Percentiles rank a stretch among this genome's conserved stretches.
phyloP scores from a whole-genome alignment of 2,329 filamentous ascomycete genomes.

The Chalara sp. region DNA sequence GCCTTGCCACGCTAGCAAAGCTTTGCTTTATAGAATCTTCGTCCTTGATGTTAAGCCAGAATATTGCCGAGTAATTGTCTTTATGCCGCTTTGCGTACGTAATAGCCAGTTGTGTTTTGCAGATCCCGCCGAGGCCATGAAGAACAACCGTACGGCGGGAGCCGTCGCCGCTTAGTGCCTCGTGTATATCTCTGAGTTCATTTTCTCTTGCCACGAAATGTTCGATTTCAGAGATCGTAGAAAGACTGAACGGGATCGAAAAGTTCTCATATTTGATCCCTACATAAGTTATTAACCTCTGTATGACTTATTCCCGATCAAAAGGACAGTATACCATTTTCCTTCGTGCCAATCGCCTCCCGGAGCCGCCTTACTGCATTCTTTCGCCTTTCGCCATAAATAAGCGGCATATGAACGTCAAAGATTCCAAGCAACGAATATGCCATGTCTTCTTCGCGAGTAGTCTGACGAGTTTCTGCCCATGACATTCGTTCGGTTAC shows the following conservation, averaged over 20 bases:
- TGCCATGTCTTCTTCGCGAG: too few species aligned
- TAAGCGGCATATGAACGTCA: too few species aligned
- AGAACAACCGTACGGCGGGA: not conserved
- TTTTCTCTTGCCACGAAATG: conserved; percentile 11
- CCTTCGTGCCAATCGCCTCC: conserved; percentile 23
- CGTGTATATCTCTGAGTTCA: conserved; percentile 24
- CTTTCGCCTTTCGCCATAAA: not conserved
- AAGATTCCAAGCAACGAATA: too few species aligned
- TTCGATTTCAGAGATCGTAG: conserved; percentile 15
- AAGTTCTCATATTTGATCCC: conserved; percentile 18
- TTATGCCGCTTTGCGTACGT: too few species aligned
- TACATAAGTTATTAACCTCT: conserved; percentile 11
- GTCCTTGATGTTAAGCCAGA: too few species aligned
- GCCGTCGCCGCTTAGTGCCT: conserved; percentile 17
- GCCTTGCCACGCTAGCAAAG: not conserved
- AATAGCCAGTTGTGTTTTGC: too few species aligned
- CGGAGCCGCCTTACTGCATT: conserved; percentile 28
- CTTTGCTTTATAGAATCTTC: too few species aligned
- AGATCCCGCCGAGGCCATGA: too few species aligned
- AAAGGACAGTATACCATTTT: conserved; percentile 1
- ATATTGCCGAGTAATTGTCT: too few species aligned
- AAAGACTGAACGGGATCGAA: conserved; percentile 22
- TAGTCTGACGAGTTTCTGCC: too few species aligned
- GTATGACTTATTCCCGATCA: not conserved
- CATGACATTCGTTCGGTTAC: too few species aligned